Evolutionary conservation across 2,329 filamentous ascomycete species (phyloP).

Genomic region (Microdochium paspali): DNA sequence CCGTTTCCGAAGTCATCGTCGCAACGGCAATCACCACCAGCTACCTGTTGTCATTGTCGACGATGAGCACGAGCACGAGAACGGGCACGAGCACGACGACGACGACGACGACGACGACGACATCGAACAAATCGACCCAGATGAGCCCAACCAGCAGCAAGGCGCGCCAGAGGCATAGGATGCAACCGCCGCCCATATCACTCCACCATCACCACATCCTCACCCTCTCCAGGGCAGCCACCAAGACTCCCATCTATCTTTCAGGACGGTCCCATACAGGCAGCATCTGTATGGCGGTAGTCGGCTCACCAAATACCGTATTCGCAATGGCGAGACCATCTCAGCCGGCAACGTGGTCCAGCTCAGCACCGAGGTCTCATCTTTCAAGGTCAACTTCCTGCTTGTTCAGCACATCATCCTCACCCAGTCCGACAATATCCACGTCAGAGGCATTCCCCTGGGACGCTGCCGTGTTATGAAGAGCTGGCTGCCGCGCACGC

Average conservation of each 20-base stretch:
- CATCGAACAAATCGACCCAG: too few species aligned
- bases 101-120: neutral
- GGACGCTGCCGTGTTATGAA: neutral
- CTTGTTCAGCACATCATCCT: neutral
- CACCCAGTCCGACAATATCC: neutral
- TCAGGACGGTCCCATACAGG: neutral
- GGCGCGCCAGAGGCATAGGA: neutral
- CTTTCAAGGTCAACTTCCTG: neutral
- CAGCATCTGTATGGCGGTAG: neutral
- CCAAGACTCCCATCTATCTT: neutral
- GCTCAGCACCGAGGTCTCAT: neutral
- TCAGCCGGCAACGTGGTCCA: neutral
- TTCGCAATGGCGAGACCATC: neutral
- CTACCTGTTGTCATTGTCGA: neutral
- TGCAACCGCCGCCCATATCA: neutral
- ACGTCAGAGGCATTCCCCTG: neutral
- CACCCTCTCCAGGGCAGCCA: neutral
- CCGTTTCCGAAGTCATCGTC: neutral
- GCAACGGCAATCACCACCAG: neutral
- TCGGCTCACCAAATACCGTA: neutral
- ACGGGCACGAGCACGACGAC: conserved; percentile 7
- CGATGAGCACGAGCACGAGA: neutral
- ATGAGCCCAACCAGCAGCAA: too few species aligned
- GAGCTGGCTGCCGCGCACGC: neutral
- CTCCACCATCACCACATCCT: neutral